A percentile compares a stretch with the other conserved stretches of the same genome.
phyloP scores from a whole-genome alignment of 768 basidiomycete species.

The Mycena chlorophos region DNA sequence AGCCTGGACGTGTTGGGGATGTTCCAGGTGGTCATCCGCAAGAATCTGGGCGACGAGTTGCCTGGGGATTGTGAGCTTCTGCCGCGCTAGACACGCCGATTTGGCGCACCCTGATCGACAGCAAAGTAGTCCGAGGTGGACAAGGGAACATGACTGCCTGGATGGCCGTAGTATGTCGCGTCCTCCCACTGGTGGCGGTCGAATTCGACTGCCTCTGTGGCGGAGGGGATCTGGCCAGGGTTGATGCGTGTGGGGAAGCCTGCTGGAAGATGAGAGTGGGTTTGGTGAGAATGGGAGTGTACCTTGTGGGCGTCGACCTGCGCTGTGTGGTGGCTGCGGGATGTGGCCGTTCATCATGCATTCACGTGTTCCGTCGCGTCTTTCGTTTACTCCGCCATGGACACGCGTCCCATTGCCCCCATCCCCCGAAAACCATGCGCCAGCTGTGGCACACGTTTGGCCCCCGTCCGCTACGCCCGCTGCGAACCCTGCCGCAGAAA shows the following conservation, averaged over 20 bases:
- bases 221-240: conserved; percentile 88
- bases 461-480: neutral
- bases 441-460: neutral
- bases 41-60: conserved; percentile 89
- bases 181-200: conserved; percentile 81
- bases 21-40: conserved; percentile 88
- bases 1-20: conserved; percentile 80
- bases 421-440: neutral
- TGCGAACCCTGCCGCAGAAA: neutral
- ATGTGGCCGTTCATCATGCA: conserved; percentile 39
- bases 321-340: conserved; percentile 69
- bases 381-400: neutral
- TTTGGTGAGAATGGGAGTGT: neutral
- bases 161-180: conserved; percentile 60
- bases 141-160: conserved; percentile 67
- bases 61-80: conserved; percentile 38
- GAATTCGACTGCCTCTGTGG: conserved; percentile 71
- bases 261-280: conserved; percentile 28
- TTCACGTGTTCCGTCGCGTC: neutral
- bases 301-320: conserved; percentile 56
- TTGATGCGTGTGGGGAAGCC: conserved; percentile 84
- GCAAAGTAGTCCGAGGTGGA: conserved; percentile 85
- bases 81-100: conserved; percentile 4
- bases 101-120: conserved; percentile 89
- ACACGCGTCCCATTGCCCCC: neutral